These are phyloP conservation scores for Rosa rugosa DNA, from an alignment of 306 rosid genomes.

Conservation along the genomic window DNA sequence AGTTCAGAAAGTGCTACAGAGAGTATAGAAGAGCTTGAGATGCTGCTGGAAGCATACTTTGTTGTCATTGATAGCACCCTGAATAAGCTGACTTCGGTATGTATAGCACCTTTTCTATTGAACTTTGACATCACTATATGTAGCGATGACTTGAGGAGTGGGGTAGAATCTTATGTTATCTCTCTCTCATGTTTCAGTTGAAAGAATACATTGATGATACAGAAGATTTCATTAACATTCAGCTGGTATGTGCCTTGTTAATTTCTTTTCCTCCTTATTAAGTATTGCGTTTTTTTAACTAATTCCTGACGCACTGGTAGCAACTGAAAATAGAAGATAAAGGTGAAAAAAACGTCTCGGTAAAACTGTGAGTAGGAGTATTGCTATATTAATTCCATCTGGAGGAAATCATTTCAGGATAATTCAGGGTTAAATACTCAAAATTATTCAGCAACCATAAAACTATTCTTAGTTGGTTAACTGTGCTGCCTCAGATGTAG, in stretches of 20 bases:
- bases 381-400: background rate
- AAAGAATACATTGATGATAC: constrained; percentile 98
- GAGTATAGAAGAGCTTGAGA: constrained; percentile 97
- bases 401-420: background rate
- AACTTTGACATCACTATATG: constrained; percentile 7
- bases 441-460: background rate
- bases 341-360: no score
- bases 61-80: constrained; percentile 97
- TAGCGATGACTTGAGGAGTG: background rate
- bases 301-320: background rate
- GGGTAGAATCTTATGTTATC: constrained; percentile 13
- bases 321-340: constrained; percentile 2
- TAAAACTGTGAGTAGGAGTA: background rate
- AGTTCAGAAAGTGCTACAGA: constrained; percentile 80
- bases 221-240: constrained; percentile 98
- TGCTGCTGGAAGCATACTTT: constrained; percentile 97
- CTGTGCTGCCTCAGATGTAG: background rate
- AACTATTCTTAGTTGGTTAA: background rate
- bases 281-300: background rate
- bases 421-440: background rate
- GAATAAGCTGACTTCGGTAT: constrained; percentile 92
- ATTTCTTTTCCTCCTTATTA: background rate
- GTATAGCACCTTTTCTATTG: constrained; percentile 16
- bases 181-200: constrained; percentile 56
- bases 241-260: constrained; percentile 56